phyloP scores from a whole-genome alignment of 2,329 filamentous ascomycete genomes.

The Myriangium duriaei region DNA sequence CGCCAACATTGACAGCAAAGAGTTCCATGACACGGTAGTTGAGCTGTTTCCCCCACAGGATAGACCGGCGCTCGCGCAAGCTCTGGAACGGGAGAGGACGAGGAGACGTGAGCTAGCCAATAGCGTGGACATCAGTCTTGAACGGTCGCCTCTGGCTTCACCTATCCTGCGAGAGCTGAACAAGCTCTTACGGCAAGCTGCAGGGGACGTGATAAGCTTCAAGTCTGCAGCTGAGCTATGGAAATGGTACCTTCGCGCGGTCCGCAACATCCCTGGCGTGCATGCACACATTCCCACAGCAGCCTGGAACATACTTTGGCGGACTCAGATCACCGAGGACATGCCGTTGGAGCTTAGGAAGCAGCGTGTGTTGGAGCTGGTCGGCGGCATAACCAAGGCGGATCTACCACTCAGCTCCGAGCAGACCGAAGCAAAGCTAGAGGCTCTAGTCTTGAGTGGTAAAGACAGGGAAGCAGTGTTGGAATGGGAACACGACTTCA shows the following conservation, averaged over 20 bases:
- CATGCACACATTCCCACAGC: slow-evolving; percentile 15
- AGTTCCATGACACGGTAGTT: slow-evolving; percentile 12
- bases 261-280: slow-evolving; percentile 14
- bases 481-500: slow-evolving; percentile 22
- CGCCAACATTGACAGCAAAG: slow-evolving; percentile 5
- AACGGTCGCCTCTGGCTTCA: slow-evolving; percentile 8
- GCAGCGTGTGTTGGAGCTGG: slow-evolving; percentile 17
- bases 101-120: slow-evolving; percentile 1
- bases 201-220: slow-evolving; percentile 4
- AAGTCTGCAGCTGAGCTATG: slow-evolving; percentile 16
- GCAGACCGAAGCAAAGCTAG: slow-evolving; percentile 18
- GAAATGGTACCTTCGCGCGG: slow-evolving; percentile 21
- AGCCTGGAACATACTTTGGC: slow-evolving; percentile 26
- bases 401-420: slow-evolving; percentile 15
- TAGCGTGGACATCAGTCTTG: slow-evolving; percentile 11
- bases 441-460: slow-evolving; percentile 20
- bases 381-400: slow-evolving; percentile 19
- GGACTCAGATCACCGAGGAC: slow-evolving; percentile 14
- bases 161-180: slow-evolving; percentile 12
- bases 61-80: slow-evolving; percentile 9
- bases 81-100: slow-evolving; percentile 7
- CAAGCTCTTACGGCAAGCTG: slow-evolving; percentile 6
- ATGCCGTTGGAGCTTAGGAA: slow-evolving; percentile 14
- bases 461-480: slow-evolving; percentile 19
- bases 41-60: slow-evolving; percentile 11